phyloP scores from a whole-genome alignment of 495 filamentous ascomycete species.

The Talaromyces adpressus region DNA sequence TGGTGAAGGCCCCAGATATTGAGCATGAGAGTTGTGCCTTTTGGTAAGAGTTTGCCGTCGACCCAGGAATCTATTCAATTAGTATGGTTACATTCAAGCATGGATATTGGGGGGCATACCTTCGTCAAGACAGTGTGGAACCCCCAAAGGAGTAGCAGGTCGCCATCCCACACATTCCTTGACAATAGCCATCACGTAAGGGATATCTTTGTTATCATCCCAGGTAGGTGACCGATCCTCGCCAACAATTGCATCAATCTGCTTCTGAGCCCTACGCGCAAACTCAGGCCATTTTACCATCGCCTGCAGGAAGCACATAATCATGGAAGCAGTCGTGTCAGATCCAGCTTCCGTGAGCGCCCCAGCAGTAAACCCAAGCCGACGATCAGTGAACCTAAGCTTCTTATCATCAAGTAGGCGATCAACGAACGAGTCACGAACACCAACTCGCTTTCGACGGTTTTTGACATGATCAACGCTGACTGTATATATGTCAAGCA shows the following conservation, averaged over 20 bases:
- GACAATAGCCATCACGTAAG: constrained; percentile 32
- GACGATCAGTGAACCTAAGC: constrained; percentile 25
- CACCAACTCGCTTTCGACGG: not conserved
- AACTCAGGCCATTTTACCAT: constrained; percentile 34
- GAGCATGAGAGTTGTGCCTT: constrained; percentile 24
- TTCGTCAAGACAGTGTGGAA: constrained; percentile 40
- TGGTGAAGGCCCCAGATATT: constrained; percentile 29
- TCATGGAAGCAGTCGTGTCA: constrained; percentile 28
- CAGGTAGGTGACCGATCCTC: constrained; percentile 26
- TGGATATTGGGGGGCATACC: constrained; percentile 1
- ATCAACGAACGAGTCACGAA: constrained; percentile 29
- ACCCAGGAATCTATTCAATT: constrained; percentile 17
- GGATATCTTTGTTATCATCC: constrained; percentile 28
- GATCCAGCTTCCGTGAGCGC: constrained; percentile 35
- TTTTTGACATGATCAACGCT: not conserved
- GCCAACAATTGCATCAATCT: constrained; percentile 25
- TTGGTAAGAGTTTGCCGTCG: constrained; percentile 26
- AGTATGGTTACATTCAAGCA: not conserved
- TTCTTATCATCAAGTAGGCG: constrained; percentile 29
- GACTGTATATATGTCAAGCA: constrained; percentile 26
- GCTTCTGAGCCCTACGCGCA: constrained; percentile 24
- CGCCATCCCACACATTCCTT: constrained; percentile 40
- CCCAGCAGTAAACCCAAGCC: constrained; percentile 25
- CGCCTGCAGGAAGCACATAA: constrained; percentile 34
- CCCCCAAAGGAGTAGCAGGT: constrained; percentile 28